phyloP scores from a whole-genome alignment of 78 protist genomes.

The Dictyostelium firmibasis region DNA sequence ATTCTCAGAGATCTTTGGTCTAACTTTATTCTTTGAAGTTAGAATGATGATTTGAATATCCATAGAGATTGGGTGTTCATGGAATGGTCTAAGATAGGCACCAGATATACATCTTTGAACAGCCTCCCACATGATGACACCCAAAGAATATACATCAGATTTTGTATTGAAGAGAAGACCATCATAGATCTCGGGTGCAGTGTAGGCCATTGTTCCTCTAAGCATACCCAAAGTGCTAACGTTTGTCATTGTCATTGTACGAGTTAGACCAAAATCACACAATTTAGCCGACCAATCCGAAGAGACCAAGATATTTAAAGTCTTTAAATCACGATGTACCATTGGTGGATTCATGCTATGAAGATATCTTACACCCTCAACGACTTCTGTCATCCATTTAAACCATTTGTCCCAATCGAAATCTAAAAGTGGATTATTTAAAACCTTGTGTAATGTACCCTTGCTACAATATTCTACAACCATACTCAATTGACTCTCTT shows the following conservation, averaged over 20 bases:
- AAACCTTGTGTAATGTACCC: constrained; percentile 74
- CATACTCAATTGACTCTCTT: constrained; percentile 57
- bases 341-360: constrained; percentile 78
- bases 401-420: constrained; percentile 81
- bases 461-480: constrained; percentile 83
- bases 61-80: constrained; percentile 71
- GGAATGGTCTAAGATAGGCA: constrained; percentile 53
- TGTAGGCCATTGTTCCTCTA: constrained; percentile 80
- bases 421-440: constrained; percentile 14
- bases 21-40: constrained; percentile 60
- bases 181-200: constrained; percentile 82
- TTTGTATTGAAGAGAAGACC: constrained; percentile 67
- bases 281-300: constrained; percentile 68
- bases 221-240: constrained; percentile 69
- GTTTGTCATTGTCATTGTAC: constrained; percentile 78
- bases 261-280: constrained; percentile 88
- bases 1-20: constrained; percentile 45
- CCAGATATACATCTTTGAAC: constrained; percentile 56
- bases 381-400: constrained; percentile 71
- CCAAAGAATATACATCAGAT: constrained; percentile 81
- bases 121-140: constrained; percentile 74
- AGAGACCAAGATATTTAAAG: constrained; percentile 61
- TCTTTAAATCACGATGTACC: constrained; percentile 82
- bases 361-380: constrained; percentile 62
- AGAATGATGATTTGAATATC: constrained; percentile 74